Evolutionary conservation across 441 rosid genomes (phyloP), one percentile per base, ranked within the genome.

Genomic region (Jatropha podagrica): DNA sequence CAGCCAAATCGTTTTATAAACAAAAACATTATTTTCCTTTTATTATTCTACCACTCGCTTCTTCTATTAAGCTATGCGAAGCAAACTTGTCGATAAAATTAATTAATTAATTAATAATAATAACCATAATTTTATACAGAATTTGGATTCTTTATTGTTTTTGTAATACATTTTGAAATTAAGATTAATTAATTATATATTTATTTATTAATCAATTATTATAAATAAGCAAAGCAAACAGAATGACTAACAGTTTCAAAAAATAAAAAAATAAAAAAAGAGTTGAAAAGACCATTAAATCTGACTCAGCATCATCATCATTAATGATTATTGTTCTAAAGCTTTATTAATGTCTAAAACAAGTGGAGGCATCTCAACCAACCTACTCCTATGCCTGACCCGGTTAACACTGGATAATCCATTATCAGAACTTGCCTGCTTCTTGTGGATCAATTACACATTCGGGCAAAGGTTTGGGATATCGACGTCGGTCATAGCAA

Each of bases 401-500:
- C 32, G 32, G 32, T 32, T 32, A 32, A 32, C 32, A 32, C 32
- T 32, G 32, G 32, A 32, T 32, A 32, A 32, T 32, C 32, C 15
- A 15, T 2, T 9, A 41, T 65, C 42, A 5, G 42, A 63, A 9
- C n/a, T 65, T 8, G 23, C 27, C 38, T n/a, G 38, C 55, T 66
- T 4, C 55, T 23, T 44, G 38, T 12, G 37, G 38, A 44, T 66
- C 8, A 11, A 11, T 4, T 65, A 4, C 54, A 4, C 95, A 87
- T 68, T 88, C 92, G 0, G 92, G 65, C 7, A 79, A 83, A 8
- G 92, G 84, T 55, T 73, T 81, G 46, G 83, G 83, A 75, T 85
- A 90, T 68, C 93, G 74, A 7, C 44, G 65, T 12, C 74, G 81
- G 80, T 89, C 92, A 38, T 83, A 63, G 83, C 93, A 88, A 62